Conservation (phyloP, 2,329 filamentous ascomycete species). For the Fusarium miscanthi region DNA sequence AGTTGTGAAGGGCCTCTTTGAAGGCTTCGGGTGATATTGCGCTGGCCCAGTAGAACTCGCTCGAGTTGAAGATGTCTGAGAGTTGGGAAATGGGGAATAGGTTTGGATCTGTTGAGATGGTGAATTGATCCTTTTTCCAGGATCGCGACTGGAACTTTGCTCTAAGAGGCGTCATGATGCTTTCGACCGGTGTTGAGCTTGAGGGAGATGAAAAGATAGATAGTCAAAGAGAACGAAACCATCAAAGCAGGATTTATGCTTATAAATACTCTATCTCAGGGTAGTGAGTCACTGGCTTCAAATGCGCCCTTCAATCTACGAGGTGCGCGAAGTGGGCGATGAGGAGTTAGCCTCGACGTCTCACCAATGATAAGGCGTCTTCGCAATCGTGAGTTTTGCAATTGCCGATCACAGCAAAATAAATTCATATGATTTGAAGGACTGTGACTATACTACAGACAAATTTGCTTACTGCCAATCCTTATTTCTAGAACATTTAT, state of each 20-base stretch:
- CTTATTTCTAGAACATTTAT: neutral
- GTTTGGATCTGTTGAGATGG: constrained; percentile 64
- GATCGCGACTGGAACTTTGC: neutral
- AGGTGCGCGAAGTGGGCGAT: neutral
- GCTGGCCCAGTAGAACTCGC: constrained; percentile 67
- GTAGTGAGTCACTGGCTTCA: neutral
- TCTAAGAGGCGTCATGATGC: neutral
- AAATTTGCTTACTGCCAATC: neutral
- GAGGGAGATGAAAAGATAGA: accelerated
- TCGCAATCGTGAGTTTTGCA: accelerated
- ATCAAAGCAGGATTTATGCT: accelerated
- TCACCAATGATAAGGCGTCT: neutral
- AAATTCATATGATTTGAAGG: accelerated
- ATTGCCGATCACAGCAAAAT: accelerated
- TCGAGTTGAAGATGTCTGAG: constrained; percentile 59
- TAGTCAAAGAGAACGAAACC: accelerated
- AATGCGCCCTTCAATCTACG: neutral
- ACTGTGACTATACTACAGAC: too few relatives aligned
- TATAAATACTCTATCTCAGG: neutral
- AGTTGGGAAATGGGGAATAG: constrained; percentile 62
- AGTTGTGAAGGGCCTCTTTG: constrained; percentile 61
- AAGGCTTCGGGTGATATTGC: constrained; percentile 57
- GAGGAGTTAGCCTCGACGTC: neutral
- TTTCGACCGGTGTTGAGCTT: accelerated
- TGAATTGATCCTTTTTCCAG: constrained; percentile 60